phyloP scores from a whole-genome alignment of 257 asterid genomes.

The Henckelia pumila region DNA sequence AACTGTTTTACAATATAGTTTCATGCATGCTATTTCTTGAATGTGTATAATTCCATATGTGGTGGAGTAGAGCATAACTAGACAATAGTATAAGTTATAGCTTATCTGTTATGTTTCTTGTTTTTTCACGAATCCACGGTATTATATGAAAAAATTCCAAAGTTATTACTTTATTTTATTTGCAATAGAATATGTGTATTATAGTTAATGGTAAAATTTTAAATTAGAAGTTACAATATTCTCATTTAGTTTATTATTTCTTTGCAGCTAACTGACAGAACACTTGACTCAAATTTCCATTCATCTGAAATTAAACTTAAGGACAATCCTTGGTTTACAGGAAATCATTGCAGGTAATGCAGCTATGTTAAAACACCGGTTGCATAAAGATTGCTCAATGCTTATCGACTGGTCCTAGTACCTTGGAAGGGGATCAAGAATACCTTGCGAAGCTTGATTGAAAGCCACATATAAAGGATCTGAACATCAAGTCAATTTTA shows the following conservation, averaged over 20 bases:
- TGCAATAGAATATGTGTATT: neutral
- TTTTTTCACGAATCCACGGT: neutral
- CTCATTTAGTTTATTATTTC: constrained; percentile 14
- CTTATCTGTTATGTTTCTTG: neutral
- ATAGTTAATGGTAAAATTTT: neutral
- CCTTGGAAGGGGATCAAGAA: constrained; percentile 13
- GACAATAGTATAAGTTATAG: neutral
- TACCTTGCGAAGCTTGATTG: neutral
- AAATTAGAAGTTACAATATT: neutral
- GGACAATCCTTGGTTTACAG: constrained; percentile 47
- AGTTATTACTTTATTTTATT: no score
- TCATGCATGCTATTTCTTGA: constrained; percentile 10
- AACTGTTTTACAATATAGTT: constrained; percentile 2
- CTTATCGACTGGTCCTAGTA: neutral
- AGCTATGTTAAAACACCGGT: constrained; percentile 8
- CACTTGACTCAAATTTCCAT: constrained; percentile 51
- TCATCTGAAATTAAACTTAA: constrained; percentile 51
- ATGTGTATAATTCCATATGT: constrained; percentile 14
- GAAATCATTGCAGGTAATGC: constrained; percentile 58
- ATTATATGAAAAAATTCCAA: neutral
- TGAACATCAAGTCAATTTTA: constrained; percentile 1
- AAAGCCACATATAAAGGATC: constrained; percentile 17
- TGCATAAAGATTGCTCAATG: neutral
- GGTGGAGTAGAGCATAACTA: constrained; percentile 12
- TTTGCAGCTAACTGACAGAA: constrained; percentile 58